phyloP scores from a whole-genome alignment of 2,329 filamentous ascomycete species.

The Pseudogymnoascus sp. region DNA sequence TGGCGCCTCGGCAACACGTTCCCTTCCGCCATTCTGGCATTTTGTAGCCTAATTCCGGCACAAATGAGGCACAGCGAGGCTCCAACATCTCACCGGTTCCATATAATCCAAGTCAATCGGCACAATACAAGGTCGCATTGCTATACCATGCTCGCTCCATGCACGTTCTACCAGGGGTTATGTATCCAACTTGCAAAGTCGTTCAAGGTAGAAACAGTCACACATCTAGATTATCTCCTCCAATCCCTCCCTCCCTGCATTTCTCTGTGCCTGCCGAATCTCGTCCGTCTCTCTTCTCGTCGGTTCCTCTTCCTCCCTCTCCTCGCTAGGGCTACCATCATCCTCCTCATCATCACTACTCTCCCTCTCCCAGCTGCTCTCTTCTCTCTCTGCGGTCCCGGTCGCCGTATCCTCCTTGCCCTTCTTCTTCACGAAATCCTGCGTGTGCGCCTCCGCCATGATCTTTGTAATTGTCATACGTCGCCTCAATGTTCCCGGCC shows the following conservation, averaged over 20 bases:
- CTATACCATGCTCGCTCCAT: neutral
- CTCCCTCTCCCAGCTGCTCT: neutral
- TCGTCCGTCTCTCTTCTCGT: neutral
- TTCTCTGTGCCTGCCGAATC: neutral
- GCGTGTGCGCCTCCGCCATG: conserved; percentile 76
- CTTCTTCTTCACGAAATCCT: conserved; percentile 81
- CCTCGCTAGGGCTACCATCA: conserved; percentile 6
- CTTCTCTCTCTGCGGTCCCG: neutral
- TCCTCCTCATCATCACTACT: conserved; percentile 10
- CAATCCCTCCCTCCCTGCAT: neutral
- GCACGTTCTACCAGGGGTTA: neutral
- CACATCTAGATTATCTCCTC: neutral
- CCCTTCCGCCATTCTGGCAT: neutral
- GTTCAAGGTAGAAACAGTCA: neutral
- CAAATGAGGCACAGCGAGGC: neutral
- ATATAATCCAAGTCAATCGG: neutral
- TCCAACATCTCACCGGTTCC: neutral
- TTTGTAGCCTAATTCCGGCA: neutral
- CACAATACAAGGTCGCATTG: neutral
- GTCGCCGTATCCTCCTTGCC: conserved; percentile 29
- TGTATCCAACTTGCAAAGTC: neutral
- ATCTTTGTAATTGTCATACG: conserved; percentile 51
- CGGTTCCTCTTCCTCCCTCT: neutral
- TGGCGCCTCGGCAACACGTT: conserved; percentile 8
- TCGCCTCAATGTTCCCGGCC: conserved; percentile 14